Conservation (phyloP, 495 filamentous ascomycete genomes). For the Acidiella bohemica region DNA sequence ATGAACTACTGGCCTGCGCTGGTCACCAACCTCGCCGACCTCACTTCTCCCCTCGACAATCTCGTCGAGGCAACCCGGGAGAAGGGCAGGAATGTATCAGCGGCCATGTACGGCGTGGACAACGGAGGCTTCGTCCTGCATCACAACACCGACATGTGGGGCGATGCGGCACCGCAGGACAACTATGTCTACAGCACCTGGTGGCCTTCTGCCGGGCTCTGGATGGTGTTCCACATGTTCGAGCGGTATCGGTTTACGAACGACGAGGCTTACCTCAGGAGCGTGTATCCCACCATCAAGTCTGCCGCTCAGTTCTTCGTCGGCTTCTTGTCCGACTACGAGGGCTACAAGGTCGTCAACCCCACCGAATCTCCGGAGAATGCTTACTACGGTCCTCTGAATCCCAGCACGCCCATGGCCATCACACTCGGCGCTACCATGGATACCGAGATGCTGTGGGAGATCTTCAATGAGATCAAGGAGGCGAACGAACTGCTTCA, state of each 20-base stretch:
- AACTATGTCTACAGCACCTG: conserved; percentile 10
- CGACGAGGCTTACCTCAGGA: conserved; percentile 12
- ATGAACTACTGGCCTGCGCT: conserved; percentile 45
- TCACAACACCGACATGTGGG: conserved; percentile 23
- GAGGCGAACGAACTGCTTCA: conserved; percentile 4
- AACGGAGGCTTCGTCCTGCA: conserved; percentile 28
- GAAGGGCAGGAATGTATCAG: conserved; percentile 29
- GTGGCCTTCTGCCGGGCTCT: conserved; percentile 16
- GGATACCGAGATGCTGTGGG: conserved; percentile 13
- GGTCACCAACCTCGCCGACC: conserved; percentile 28
- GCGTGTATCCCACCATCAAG: conserved; percentile 10
- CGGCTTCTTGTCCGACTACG: conserved; percentile 14
- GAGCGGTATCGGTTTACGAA: conserved; percentile 18
- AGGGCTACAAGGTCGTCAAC: conserved; percentile 13
- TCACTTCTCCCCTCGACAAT: conserved; percentile 27
- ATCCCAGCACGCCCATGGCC: conserved; percentile 1
- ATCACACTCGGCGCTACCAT: conserved; percentile 9
- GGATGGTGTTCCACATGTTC: conserved; percentile 12
- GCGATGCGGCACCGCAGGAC: conserved; percentile 18
- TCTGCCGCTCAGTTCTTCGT: conserved; percentile 13
- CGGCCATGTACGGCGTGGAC: conserved; percentile 35
- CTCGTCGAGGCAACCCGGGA: conserved; percentile 29
- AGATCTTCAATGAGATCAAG: conserved; percentile 15
- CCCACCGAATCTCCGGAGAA: conserved; percentile 20
- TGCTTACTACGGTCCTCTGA: conserved; percentile 7